Conservation (phyloP, 2,329 filamentous ascomycete genomes). For the Bertia moriformis region DNA sequence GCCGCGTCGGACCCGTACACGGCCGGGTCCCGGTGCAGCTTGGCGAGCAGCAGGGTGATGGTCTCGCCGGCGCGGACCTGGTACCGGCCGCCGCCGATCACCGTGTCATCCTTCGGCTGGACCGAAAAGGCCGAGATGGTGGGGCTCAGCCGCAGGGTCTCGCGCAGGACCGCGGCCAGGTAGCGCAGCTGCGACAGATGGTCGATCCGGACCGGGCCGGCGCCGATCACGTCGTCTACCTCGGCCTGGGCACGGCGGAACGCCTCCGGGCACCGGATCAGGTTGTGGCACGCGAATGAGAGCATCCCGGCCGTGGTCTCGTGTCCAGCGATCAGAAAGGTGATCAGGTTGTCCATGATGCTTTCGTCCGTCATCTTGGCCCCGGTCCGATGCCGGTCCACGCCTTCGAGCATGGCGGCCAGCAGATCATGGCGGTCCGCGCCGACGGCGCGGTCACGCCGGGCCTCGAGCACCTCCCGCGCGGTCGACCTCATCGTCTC, state of each 20-base stretch:
- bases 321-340: conserved; percentile 57
- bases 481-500: conserved; percentile 36
- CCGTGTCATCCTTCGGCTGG: conserved; percentile 32
- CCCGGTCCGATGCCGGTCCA: conserved; percentile 50
- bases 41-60: conserved; percentile 31
- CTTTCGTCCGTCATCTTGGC: conserved; percentile 45
- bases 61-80: conserved; percentile 33
- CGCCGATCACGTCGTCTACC: conserved; percentile 50
- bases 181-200: conserved; percentile 53
- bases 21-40: conserved; percentile 43
- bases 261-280: conserved; percentile 46
- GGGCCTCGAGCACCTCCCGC: conserved; percentile 41
- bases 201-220: conserved; percentile 37
- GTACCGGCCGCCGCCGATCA: conserved; percentile 50
- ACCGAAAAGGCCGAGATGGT: conserved; percentile 42
- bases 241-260: conserved; percentile 51
- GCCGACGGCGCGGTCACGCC: conserved; percentile 35
- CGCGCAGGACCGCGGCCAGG: conserved; percentile 47
- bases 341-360: conserved; percentile 59
- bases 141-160: conserved; percentile 48
- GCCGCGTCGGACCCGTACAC: conserved; percentile 52
- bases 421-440: conserved; percentile 50
- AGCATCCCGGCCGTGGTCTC: conserved; percentile 58
- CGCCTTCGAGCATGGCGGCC: conserved; percentile 53
- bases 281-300: conserved; percentile 48